Conservation (phyloP, 83 land plant species). For the Isoetes engelmannii region DNA sequence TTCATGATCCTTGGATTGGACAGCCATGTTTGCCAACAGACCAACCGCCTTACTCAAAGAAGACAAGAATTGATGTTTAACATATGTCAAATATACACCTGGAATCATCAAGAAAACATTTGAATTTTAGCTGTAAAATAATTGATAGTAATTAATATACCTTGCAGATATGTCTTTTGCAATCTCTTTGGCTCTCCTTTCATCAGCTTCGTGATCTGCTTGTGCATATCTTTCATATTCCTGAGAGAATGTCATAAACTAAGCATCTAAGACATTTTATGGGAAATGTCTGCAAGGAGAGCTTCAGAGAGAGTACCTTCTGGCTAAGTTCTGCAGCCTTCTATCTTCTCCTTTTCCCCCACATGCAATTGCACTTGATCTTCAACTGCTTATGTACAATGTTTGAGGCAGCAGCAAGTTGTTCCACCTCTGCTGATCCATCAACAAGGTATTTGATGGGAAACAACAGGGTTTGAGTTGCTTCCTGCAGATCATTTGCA, state of each 20-base stretch:
- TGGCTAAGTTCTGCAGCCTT: background rate
- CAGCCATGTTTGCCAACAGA: too few species aligned
- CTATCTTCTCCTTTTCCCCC: background rate
- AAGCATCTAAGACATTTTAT: background rate
- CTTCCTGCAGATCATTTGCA: background rate
- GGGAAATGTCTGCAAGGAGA: background rate
- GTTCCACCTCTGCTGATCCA: background rate
- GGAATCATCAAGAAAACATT: background rate
- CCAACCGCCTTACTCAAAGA: background rate
- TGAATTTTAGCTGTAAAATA: background rate
- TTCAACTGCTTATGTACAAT: background rate
- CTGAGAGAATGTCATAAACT: too few species aligned
- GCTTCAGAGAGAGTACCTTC: background rate
- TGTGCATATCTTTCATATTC: background rate
- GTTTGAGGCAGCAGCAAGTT: background rate
- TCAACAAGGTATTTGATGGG: background rate
- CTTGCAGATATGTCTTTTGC: constrained; percentile 6
- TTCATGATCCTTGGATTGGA: too few species aligned
- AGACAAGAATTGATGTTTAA: background rate
- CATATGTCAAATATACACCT: background rate
- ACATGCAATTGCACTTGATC: background rate
- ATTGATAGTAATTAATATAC: background rate
- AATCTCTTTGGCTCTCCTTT: background rate
- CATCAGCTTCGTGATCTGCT: constrained; percentile 2
- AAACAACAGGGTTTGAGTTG: background rate